A percentile compares a stretch with the other conserved stretches of the same genome.
Conservation (phyloP, 495 filamentous ascomycete species). For the Chaetomium fimeti region DNA sequence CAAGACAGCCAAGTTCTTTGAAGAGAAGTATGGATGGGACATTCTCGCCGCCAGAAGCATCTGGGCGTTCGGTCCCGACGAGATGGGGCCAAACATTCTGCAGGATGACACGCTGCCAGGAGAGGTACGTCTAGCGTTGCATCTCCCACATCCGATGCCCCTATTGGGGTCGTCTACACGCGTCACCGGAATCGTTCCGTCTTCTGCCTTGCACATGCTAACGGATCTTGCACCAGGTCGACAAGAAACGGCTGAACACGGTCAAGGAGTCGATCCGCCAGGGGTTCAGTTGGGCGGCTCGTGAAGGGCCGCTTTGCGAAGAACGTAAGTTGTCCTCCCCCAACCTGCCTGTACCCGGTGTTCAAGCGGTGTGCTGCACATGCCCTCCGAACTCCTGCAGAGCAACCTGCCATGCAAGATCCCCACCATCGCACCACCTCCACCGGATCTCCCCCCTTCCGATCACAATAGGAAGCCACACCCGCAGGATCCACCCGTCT, state of each 20-base stretch:
- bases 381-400: background rate
- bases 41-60: constrained; percentile 90
- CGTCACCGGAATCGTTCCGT: background rate
- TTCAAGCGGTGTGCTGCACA: constrained; percentile 27
- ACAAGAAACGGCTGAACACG: constrained; percentile 82
- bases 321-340: constrained; percentile 68
- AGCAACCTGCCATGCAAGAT: constrained; percentile 9
- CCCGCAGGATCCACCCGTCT: background rate
- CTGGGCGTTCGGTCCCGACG: constrained; percentile 98
- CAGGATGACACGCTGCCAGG: constrained; percentile 94
- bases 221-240: constrained; percentile 53
- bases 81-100: constrained; percentile 91
- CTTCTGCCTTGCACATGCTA: constrained; percentile 11
- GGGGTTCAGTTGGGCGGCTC: constrained; percentile 91
- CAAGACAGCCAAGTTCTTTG: constrained; percentile 93
- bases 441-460: constrained; percentile 9
- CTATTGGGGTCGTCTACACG: background rate
- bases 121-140: constrained; percentile 52
- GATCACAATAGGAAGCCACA: background rate
- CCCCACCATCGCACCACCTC: constrained; percentile 1
- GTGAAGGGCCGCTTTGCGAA: constrained; percentile 96
- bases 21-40: constrained; percentile 97
- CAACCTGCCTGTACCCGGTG: background rate
- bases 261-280: constrained; percentile 90
- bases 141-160: constrained; percentile 16